phyloP scores from a whole-genome alignment of 768 basidiomycete species.

The Austroboletus eburneus region DNA sequence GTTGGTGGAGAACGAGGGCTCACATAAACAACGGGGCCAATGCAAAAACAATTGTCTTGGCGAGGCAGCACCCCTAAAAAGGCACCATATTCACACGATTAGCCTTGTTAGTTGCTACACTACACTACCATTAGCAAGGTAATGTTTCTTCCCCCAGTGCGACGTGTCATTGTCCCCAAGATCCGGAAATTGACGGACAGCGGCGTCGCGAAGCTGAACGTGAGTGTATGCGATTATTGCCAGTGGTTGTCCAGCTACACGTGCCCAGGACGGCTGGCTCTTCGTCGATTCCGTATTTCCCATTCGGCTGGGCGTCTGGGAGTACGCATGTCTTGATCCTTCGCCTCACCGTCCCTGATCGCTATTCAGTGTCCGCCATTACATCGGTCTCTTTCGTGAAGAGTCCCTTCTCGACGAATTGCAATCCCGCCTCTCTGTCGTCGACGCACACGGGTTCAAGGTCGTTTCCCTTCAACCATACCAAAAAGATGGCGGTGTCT shows the following conservation, averaged over 20 bases:
- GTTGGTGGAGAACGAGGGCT: conserved; percentile 22
- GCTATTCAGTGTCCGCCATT: conserved; percentile 56
- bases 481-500: conserved; percentile 82
- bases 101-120: conserved; percentile 3
- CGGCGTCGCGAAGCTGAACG: conserved; percentile 9
- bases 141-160: conserved; percentile 2
- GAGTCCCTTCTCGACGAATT: conserved; percentile 53
- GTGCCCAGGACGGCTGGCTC: conserved; percentile 48
- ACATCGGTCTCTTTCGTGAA: conserved; percentile 56
- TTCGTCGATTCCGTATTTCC: conserved; percentile 81
- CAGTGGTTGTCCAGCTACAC: conserved; percentile 6
- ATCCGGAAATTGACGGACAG: conserved; percentile 10
- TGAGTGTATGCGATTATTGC: conserved; percentile 13
- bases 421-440: conserved; percentile 42
- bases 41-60: conserved; percentile 23
- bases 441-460: conserved; percentile 55
- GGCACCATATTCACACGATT: conserved; percentile 13
- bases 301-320: conserved; percentile 63
- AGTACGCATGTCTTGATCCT: conserved; percentile 44
- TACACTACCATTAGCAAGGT: background rate
- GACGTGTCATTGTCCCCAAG: background rate
- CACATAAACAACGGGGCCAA: conserved; percentile 4
- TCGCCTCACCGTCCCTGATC: conserved; percentile 3
- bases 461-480: conserved; percentile 62
- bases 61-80: conserved; percentile 3